Conservation (phyloP, 352 stramenopile species). For the Globisporangium uncinulatum region DNA sequence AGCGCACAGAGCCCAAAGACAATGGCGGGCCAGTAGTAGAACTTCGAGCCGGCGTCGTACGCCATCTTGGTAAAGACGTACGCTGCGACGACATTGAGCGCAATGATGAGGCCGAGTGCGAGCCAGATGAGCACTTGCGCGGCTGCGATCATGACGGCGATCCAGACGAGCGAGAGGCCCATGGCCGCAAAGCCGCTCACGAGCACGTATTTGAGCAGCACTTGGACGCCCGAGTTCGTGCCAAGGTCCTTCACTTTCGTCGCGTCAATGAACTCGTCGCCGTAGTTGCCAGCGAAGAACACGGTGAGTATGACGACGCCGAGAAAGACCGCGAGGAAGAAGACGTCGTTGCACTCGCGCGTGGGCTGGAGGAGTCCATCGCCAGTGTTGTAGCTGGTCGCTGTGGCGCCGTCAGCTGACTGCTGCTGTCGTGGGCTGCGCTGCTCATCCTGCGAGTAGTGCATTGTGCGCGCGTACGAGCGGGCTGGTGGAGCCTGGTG, state of each 20-base stretch:
- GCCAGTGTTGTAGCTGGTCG: slow-evolving; percentile 8
- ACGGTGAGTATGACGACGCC: slow-evolving; percentile 33
- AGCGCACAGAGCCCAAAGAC: slow-evolving; percentile 50
- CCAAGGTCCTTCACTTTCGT: slow-evolving; percentile 33
- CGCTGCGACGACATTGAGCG: slow-evolving; percentile 44
- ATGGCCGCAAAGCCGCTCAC: slow-evolving; percentile 49
- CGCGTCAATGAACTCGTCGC: slow-evolving; percentile 50
- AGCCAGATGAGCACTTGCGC: slow-evolving; percentile 48
- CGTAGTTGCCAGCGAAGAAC: slow-evolving; percentile 54
- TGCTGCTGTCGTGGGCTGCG: neutral
- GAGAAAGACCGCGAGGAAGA: slow-evolving; percentile 67
- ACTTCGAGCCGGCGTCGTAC: slow-evolving; percentile 42
- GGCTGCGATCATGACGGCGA: slow-evolving; percentile 55
- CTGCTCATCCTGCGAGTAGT: neutral
- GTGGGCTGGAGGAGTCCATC: slow-evolving; percentile 12
- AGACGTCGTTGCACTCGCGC: slow-evolving; percentile 69
- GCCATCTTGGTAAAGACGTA: slow-evolving; percentile 67
- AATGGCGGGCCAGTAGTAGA: slow-evolving; percentile 66
- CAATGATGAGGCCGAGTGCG: slow-evolving; percentile 39
- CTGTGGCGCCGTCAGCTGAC: neutral
- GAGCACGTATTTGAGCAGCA: slow-evolving; percentile 53
- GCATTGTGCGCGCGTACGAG: neutral
- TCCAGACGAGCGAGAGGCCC: slow-evolving; percentile 68
- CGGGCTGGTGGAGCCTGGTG: too few relatives aligned
- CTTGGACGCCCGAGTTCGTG: slow-evolving; percentile 38